Percentiles rank a stretch among this genome's conserved stretches.
phyloP scores from a whole-genome alignment of 2,329 filamentous ascomycete genomes.

The Fusarium heterosporum region DNA sequence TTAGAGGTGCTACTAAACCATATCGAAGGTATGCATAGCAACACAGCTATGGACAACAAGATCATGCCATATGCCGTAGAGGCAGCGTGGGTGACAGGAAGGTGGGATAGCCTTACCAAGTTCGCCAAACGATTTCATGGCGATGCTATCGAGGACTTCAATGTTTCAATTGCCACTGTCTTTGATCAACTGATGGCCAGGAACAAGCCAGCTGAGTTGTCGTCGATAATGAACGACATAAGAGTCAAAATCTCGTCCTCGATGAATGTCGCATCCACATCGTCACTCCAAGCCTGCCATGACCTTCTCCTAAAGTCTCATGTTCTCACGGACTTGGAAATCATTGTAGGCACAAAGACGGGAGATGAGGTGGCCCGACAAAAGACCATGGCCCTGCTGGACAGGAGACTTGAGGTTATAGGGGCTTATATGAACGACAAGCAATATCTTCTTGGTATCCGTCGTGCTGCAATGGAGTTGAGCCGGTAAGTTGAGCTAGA shows the following conservation, averaged over 20 bases:
- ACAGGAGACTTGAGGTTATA: conserved; percentile 85
- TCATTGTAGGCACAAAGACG: conserved; percentile 68
- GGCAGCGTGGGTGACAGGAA: conserved; percentile 88
- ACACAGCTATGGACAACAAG: conserved; percentile 65
- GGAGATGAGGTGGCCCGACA: conserved; percentile 56
- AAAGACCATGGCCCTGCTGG: conserved; percentile 58
- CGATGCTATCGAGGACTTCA: conserved; percentile 73
- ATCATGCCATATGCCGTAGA: conserved; percentile 88
- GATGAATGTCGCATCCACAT: conserved; percentile 80
- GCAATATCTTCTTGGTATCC: conserved; percentile 88
- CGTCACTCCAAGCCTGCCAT: conserved; percentile 86
- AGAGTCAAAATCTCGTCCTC: conserved; percentile 77
- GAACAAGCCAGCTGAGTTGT: conserved; percentile 64
- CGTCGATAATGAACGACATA: conserved; percentile 69
- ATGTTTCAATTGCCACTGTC: conserved; percentile 76
- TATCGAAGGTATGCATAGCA: conserved; percentile 77
- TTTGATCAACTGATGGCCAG: conserved; percentile 70
- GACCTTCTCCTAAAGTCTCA: conserved; percentile 88
- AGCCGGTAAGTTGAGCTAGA: conserved; percentile 65
- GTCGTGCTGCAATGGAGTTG: conserved; percentile 88
- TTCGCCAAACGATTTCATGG: conserved; percentile 70
- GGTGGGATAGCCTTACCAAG: conserved; percentile 80
- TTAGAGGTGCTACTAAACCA: conserved; percentile 87
- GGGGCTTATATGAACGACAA: conserved; percentile 93
- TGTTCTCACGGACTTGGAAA: conserved; percentile 86